Conservation (phyloP, 805 yeast genomes). For the Phaffomyces opuntiae region DNA sequence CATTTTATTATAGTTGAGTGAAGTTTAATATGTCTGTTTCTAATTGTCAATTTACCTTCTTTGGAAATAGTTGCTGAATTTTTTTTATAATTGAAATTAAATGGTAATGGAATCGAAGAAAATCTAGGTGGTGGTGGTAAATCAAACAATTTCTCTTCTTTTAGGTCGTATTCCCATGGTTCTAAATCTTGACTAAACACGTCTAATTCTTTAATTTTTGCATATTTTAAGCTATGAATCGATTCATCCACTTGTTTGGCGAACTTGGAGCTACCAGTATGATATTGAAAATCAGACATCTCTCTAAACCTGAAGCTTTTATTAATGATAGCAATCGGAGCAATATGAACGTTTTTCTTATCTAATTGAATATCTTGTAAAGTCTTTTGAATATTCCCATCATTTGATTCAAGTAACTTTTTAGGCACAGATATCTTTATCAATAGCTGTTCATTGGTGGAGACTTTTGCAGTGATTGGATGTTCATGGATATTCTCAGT, state of each 20-base stretch:
- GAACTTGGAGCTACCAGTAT: constrained; percentile 50
- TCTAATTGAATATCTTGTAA: constrained; percentile 26
- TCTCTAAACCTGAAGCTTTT: constrained; percentile 73
- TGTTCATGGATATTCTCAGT: constrained; percentile 41
- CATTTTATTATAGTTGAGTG: constrained; percentile 48
- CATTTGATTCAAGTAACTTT: constrained; percentile 34
- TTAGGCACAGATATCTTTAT: constrained; percentile 58
- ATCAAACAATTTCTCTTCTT: constrained; percentile 31
- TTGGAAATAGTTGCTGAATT: constrained; percentile 49
- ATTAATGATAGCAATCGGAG: constrained; percentile 63
- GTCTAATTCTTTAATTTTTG: constrained; percentile 32
- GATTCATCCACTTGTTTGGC: constrained; percentile 33
- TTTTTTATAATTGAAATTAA: constrained; percentile 67
- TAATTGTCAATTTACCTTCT: constrained; percentile 42
- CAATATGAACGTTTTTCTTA: constrained; percentile 33
- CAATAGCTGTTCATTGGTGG: constrained; percentile 48
- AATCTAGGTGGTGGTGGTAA: constrained; percentile 85
- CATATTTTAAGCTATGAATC: constrained; percentile 35
- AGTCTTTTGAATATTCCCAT: constrained; percentile 38
- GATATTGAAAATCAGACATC: constrained; percentile 80
- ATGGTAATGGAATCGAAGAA: constrained; percentile 70
- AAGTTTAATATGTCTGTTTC: constrained; percentile 40
- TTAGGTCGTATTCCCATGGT: constrained; percentile 26
- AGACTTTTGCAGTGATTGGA: constrained; percentile 51
- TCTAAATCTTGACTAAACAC: constrained; percentile 26